These are phyloP conservation scores for Saccharomycopsis phalli DNA, from an alignment of 1,139 yeast genomes.

Conservation along the genomic window DNA sequence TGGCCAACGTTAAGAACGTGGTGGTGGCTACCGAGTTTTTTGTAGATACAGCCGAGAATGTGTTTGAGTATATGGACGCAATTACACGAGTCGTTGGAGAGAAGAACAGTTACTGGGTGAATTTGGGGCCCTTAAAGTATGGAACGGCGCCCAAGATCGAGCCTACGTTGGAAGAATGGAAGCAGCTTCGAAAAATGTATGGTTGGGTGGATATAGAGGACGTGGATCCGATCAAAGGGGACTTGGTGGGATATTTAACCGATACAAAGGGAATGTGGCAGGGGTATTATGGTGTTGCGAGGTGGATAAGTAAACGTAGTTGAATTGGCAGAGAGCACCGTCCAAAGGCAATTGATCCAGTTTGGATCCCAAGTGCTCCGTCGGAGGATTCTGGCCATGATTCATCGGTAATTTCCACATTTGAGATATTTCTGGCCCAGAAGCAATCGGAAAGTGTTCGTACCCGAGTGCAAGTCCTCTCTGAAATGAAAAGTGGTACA, in stretches of 20 bases:
- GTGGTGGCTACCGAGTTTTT: constrained; percentile 67
- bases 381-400: too few relatives aligned
- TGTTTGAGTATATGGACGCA: constrained; percentile 60
- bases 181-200: constrained; percentile 37
- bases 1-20: constrained; percentile 35
- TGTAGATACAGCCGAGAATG: constrained; percentile 80
- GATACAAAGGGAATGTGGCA: constrained; percentile 63
- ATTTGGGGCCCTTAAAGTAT: constrained; percentile 79
- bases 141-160: constrained; percentile 82
- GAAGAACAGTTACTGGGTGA: constrained; percentile 59
- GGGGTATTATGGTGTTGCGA: constrained; percentile 60
- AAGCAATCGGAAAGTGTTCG: too few relatives aligned
- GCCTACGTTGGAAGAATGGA: constrained; percentile 56
- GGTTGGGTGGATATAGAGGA: constrained; percentile 57
- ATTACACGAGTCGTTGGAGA: constrained; percentile 41
- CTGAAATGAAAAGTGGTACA: too few relatives aligned
- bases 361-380: too few relatives aligned
- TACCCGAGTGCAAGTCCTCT: too few relatives aligned
- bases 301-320: too few relatives aligned
- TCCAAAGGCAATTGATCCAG: too few relatives aligned
- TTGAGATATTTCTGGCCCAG: too few relatives aligned
- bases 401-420: too few relatives aligned
- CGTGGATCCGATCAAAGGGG: constrained; percentile 25
- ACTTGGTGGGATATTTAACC: constrained; percentile 48
- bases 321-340: too few relatives aligned